These are phyloP conservation scores for Exophiala mesophila DNA, from an alignment of 2,329 filamentous ascomycete species.

Conservation along the genomic window DNA sequence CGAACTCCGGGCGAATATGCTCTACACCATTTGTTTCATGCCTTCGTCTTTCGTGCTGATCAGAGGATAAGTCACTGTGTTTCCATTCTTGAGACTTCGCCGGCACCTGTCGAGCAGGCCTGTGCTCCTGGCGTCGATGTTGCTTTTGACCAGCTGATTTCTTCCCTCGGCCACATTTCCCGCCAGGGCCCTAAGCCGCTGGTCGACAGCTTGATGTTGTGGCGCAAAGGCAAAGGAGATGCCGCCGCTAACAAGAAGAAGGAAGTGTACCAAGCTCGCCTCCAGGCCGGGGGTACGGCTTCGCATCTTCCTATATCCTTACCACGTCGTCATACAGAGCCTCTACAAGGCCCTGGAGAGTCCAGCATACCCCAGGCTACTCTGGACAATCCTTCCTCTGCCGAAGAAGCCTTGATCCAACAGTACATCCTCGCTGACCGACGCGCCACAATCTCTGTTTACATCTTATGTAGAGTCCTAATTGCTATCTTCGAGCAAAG, in stretches of 20 bases:
- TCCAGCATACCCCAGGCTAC: slow-evolving; percentile 31
- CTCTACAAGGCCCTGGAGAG: slow-evolving; percentile 46
- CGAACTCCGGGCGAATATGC: slow-evolving; percentile 98
- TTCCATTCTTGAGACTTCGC: slow-evolving; percentile 69
- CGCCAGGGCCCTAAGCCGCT: slow-evolving; percentile 89
- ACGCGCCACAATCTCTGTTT: slow-evolving; percentile 89
- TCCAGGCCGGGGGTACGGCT: slow-evolving; percentile 9
- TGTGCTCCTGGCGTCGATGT: slow-evolving; percentile 86
- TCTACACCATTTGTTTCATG: slow-evolving; percentile 91
- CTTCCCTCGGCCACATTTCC: slow-evolving; percentile 88
- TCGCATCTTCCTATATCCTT: slow-evolving; percentile 39
- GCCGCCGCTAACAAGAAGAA: slow-evolving; percentile 65
- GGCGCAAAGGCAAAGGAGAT: slow-evolving; percentile 94
- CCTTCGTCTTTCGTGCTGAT: slow-evolving; percentile 94
- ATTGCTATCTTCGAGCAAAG: slow-evolving; percentile 93
- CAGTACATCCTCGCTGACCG: slow-evolving; percentile 76
- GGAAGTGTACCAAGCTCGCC: slow-evolving; percentile 21
- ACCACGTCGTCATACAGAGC: slow-evolving; percentile 70
- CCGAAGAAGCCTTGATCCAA: slow-evolving; percentile 35
- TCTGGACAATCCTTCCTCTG: slow-evolving; percentile 29
- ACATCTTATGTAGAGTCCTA: slow-evolving; percentile 87
- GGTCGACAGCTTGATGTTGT: slow-evolving; percentile 96
- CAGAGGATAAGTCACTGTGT: slow-evolving; percentile 90
- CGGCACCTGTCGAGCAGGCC: slow-evolving; percentile 79
- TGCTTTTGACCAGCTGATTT: slow-evolving; percentile 88